Base-by-base conservation (phyloP, 352 stramenopile genomes). In the Phytophthora rubi region DNA sequence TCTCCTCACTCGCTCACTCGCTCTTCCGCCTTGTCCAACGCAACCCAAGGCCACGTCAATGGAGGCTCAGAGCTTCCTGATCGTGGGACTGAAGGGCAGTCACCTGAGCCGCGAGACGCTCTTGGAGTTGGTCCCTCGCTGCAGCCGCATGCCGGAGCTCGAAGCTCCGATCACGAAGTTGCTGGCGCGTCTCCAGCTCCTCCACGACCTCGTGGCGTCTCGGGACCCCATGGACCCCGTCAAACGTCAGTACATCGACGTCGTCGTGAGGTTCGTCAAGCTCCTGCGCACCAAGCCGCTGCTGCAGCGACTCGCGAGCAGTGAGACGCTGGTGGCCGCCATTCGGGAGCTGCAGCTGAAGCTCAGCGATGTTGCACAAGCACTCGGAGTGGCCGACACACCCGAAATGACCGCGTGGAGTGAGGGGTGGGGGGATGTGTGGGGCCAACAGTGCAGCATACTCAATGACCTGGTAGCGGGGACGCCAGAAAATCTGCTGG, bases 271-370 rank as follows among this genome's bases (percentile, higher is more conserved):
- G 8, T 62, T 75, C 37, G 54, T 71, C 21, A 63, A 28, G 30
- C 47, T 75, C 3, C 44, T 71, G 61, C 55, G 56, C 47, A 35
- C 48, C 15, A 61, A 60, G 26, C 39, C 60, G 13, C 37, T 75
- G 62, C 67, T 79, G n/a, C 45, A 51, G 62, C 68, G 71, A n/a
- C 67, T 79, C 3, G 67, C 62, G 3, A 68, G 28, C 12, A 59
- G 52, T 42, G 62, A 75, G 53, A 45, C 53, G 28, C 21, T 65
- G 10, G 21, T 73, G 1, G 16, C 18, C 9, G 53, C 44, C 15
- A 62, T 76, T 30, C 26, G 1, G 6, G 62, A 48, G 8, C 39
- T 72, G 39, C 71, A 79, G 44, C 4, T 49, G 13, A 63, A 65
- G 26, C 16, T 79, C 28, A 65, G 58, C 53, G 42, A 65, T 9